A percentile compares a stretch with the other conserved stretches of the same genome.
These are phyloP conservation scores for Phytophthora melonis DNA, from an alignment of 352 stramenopile species.

Conservation along the genomic window DNA sequence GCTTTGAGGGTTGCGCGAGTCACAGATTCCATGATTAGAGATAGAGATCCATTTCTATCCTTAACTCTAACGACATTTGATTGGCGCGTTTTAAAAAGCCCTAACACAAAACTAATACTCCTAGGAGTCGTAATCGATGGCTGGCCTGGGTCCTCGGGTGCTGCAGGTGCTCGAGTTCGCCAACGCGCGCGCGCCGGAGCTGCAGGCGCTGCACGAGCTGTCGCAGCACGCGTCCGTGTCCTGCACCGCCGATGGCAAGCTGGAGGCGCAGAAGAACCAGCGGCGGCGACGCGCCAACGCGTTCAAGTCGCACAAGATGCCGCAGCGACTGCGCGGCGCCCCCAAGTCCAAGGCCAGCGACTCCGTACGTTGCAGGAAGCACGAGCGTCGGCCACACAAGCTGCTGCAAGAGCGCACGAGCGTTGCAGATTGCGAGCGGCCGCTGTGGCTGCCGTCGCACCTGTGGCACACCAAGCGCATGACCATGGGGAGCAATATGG, in stretches of 20 bases:
- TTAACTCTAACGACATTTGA: too few species aligned
- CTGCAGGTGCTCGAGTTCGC: constrained; percentile 87
- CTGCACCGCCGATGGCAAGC: constrained; percentile 49
- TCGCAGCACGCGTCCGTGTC: constrained; percentile 43
- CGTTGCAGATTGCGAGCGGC: constrained; percentile 9
- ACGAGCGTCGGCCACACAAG: constrained; percentile 63
- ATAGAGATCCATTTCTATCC: too few species aligned
- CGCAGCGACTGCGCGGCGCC: constrained; percentile 56
- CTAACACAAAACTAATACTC: not conserved
- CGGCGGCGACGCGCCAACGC: constrained; percentile 78
- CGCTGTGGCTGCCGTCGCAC: constrained; percentile 72
- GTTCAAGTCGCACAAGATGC: constrained; percentile 81
- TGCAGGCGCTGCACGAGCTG: constrained; percentile 76
- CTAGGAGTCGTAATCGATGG: too few species aligned
- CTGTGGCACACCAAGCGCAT: constrained; percentile 85
- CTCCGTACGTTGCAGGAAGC: constrained; percentile 59
- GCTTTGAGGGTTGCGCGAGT: too few species aligned
- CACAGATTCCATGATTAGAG: too few species aligned
- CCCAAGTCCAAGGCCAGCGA: constrained; percentile 6
- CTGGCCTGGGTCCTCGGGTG: constrained; percentile 64
- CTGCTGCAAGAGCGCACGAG: constrained; percentile 37
- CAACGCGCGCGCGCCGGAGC: constrained; percentile 70
- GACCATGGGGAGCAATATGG: constrained; percentile 63
- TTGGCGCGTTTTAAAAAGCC: too few species aligned
- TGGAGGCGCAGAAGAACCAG: constrained; percentile 64